Evolutionary conservation across 306 rosid species (phyloP).

Genomic region (Quercus mongolica): DNA sequence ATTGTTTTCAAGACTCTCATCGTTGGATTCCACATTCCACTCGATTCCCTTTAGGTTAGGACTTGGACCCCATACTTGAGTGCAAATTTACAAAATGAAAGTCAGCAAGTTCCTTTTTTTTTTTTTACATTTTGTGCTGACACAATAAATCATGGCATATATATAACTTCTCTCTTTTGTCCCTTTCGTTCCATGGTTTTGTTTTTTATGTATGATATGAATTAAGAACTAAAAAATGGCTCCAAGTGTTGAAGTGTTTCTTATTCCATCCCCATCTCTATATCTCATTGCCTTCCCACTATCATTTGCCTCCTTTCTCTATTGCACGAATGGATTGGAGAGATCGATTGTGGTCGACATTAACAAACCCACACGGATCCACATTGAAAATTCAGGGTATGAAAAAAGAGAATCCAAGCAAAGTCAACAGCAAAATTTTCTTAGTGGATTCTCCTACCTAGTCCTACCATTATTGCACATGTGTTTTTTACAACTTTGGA

Average conservation of each 20-base stretch:
- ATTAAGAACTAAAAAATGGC: neutral
- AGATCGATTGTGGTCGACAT: constrained; percentile 57
- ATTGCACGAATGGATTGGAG: constrained; percentile 42
- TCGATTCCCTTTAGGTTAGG: neutral
- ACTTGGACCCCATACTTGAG: neutral
- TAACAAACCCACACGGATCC: constrained; percentile 20
- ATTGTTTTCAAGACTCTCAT: neutral
- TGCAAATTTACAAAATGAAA: neutral
- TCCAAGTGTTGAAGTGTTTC: constrained; percentile 16
- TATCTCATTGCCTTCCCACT: constrained; percentile 47
- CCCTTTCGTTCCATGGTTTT: constrained; percentile 14
- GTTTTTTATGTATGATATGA: constrained; percentile 11
- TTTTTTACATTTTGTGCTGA: no score
- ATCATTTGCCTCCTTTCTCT: constrained; percentile 39
- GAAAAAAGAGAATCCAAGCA: constrained; percentile 25
- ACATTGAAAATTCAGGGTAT: constrained; percentile 25
- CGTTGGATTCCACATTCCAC: neutral
- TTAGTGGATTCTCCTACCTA: neutral
- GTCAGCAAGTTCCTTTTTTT: no score
- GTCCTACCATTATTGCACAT: no score
- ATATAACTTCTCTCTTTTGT: neutral
- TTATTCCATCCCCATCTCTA: constrained; percentile 27
- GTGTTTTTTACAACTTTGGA: no score
- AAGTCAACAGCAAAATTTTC: constrained; percentile 30
- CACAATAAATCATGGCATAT: neutral